These are phyloP conservation scores for Liquidambar formosana DNA, from an alignment of 164 flowering plant genomes.

Conservation along the genomic window DNA sequence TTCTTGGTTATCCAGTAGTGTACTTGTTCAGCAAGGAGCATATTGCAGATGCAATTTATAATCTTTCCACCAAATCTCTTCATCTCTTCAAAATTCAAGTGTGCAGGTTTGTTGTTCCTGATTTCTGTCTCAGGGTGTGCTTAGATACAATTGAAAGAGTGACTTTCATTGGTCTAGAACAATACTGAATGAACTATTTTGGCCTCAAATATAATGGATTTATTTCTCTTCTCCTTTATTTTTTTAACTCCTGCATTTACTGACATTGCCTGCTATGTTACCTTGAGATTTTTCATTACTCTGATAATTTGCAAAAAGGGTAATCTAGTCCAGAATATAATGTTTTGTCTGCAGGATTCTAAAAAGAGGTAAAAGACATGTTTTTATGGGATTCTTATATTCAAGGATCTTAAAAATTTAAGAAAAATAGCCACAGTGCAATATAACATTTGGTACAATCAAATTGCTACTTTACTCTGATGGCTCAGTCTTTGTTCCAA, in stretches of 20 bases:
- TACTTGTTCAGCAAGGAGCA: constrained; percentile 74
- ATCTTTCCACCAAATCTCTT: constrained; percentile 80
- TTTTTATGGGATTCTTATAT: not conserved
- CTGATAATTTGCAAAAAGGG: no score
- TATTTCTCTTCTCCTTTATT: not conserved
- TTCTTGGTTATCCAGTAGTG: constrained; percentile 88
- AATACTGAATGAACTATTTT: not conserved
- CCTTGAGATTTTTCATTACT: no score
- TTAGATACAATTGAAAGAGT: not conserved
- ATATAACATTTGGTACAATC: no score
- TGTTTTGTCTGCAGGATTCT: not conserved
- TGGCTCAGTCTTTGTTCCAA: not conserved
- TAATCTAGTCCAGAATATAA: no score
- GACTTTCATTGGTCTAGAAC: not conserved
- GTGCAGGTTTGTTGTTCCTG: constrained; percentile 54
- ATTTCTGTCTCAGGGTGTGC: not conserved
- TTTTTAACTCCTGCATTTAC: no score
- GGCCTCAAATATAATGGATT: not conserved
- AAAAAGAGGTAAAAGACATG: not conserved
- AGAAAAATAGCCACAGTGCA: not conserved
- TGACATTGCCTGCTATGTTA: no score
- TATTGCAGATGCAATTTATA: constrained; percentile 64
- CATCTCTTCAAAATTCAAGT: constrained; percentile 57
- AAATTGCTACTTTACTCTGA: not conserved
- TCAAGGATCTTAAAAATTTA: not conserved